Conservation (phyloP, 2,329 filamentous ascomycete species). For the Fusarium pilosicola region DNA sequence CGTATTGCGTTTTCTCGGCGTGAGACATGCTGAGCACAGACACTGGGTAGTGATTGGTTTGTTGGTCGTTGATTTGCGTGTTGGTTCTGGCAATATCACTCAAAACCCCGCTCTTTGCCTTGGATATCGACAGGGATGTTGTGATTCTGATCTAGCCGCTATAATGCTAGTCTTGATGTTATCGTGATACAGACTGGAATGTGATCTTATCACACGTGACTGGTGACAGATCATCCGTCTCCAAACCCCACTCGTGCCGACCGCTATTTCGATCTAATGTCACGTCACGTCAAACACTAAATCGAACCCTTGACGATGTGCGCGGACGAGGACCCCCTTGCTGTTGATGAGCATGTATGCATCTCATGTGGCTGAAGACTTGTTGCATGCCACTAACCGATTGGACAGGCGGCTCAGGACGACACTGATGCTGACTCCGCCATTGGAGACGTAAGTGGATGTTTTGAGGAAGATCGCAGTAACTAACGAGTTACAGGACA, state of each 20-base stretch:
- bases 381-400: neutral
- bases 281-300: neutral
- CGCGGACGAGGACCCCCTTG: neutral
- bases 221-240: neutral
- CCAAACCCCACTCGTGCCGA: neutral
- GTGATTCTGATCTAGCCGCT: neutral
- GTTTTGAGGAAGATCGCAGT: accelerated
- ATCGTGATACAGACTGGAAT: neutral
- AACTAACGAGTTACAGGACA: neutral
- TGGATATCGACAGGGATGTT: neutral
- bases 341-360: neutral
- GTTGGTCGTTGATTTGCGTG: neutral
- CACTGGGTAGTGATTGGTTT: neutral
- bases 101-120: neutral
- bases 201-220: neutral
- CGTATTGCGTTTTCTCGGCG: neutral
- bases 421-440: neutral
- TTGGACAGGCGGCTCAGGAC: neutral
- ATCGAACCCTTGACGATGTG: neutral
- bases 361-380: neutral
- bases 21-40: neutral
- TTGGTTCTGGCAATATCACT: neutral
- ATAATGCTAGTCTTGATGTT: neutral
- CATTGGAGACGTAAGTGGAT: neutral
- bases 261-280: neutral